Evolutionary conservation across 2,329 filamentous ascomycete species (phyloP), one percentile per base, ranked within the genome.

Genomic region (Thelonectria discophora): DNA sequence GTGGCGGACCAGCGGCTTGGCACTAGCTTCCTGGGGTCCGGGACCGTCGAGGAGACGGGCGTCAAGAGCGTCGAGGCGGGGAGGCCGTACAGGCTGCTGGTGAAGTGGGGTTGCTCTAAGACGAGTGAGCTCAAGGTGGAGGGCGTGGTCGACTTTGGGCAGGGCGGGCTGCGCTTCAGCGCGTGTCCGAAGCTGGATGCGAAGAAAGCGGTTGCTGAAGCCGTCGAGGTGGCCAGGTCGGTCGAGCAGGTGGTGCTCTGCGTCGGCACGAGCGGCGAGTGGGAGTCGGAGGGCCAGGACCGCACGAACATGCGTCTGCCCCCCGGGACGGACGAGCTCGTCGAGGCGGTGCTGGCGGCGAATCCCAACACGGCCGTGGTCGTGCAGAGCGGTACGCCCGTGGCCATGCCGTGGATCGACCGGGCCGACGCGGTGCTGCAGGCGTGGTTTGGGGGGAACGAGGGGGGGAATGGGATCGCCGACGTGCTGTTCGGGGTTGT

Each of bases 11-110:
- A 77, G 57, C 62, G 62, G 4, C 65, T 67, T 15, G 77, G 73
- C 20, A 75, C 70, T n/a, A 69, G 72, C 20, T 79, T 79, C 57
- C 72, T 79, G 37, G 72, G 74, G 2, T 73, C 67, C 15, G 75
- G 75, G 1, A 76, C 74, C 2, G 68, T 72, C 10, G 75, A 77
- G 49, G 72, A 75, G 63, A 69, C 59, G 9, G 72, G 71, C 3
- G 46, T 6, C 20, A 61, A 53, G 48, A 40, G 20, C 1, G n/a
- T 68, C 2, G 62, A 66, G 45, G 62, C 58, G 11, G 64, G 62
- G 11, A 55, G 58, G 32, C 12, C 43, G 8, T 66, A 68, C 42
- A 57, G 60, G 2, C 32, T 68, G 10, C 50, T 58, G 5, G 60
- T 68, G 1, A 53, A 57, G 21, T 68, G 58, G 58, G 64, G 65